Evolutionary conservation across 176 grass and related monocot species (phyloP).

Genomic region (Cenchrus americanus): DNA sequence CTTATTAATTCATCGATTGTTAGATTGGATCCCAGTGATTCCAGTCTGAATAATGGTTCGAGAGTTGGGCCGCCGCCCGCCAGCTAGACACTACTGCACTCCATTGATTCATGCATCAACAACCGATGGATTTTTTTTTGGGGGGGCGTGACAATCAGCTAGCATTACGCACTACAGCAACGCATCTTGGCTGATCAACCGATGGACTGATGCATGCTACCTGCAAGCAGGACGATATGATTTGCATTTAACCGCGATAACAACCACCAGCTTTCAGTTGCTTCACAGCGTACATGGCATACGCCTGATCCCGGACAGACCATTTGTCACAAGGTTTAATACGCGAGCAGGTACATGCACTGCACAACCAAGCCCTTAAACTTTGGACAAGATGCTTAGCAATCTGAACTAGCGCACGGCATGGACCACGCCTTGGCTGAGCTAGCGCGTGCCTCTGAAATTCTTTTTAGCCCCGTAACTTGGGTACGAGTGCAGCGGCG

Average conservation of each 20-base stretch:
- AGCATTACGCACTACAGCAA: too few species aligned
- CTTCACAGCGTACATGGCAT: background rate
- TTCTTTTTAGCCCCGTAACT: conserved; percentile 29
- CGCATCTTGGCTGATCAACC: background rate
- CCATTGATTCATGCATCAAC: too few species aligned
- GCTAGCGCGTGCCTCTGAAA: conserved; percentile 13
- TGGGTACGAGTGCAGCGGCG: background rate
- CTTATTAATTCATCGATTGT: too few species aligned
- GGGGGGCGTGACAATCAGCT: too few species aligned
- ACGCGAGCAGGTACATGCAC: background rate
- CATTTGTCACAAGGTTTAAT: conserved; percentile 26
- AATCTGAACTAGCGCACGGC: background rate
- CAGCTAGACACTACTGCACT: too few species aligned
- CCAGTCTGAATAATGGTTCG: background rate
- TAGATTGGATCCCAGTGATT: too few species aligned
- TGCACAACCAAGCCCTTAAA: background rate
- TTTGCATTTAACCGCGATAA: background rate
- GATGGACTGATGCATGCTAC: background rate
- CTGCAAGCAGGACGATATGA: background rate
- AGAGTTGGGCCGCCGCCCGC: too few species aligned
- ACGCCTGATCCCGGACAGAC: conserved; percentile 6
- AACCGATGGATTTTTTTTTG: too few species aligned
- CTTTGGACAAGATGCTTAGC: background rate
- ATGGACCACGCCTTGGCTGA: conserved; percentile 13
- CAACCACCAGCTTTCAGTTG: background rate